Evolutionary conservation across 2,329 filamentous ascomycete genomes (phyloP).

Genomic region (Didymella segeticola): DNA sequence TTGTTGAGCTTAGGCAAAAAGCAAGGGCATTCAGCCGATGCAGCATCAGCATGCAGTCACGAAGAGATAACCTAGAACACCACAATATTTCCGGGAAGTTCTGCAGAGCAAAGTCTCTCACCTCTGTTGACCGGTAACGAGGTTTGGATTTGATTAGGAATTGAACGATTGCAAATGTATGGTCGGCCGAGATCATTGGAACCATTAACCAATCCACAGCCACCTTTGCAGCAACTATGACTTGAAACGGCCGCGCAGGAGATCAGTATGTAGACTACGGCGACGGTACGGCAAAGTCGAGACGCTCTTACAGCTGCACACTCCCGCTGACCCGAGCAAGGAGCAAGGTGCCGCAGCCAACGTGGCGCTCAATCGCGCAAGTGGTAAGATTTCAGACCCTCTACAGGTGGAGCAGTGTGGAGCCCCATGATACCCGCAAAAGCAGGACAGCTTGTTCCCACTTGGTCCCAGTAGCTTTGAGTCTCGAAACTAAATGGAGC

Average conservation of each 20-base stretch:
- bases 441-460: slow-evolving; percentile 15
- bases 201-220: not conserved
- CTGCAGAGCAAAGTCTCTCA: not conserved
- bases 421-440: slow-evolving; percentile 19
- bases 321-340: slow-evolving; percentile 34
- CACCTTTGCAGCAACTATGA: not conserved
- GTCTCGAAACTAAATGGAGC: slow-evolving; percentile 5
- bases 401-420: slow-evolving; percentile 11
- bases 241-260: slow-evolving; percentile 8
- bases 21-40: slow-evolving; percentile 11
- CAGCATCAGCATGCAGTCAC: slow-evolving; percentile 1
- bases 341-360: slow-evolving; percentile 20
- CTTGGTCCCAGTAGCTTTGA: slow-evolving; percentile 6
- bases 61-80: not conserved
- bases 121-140: not conserved
- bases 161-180: not conserved
- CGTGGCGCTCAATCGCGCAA: slow-evolving; percentile 23
- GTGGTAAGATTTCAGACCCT: slow-evolving; percentile 22
- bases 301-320: slow-evolving; percentile 19
- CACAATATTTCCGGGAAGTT: not conserved
- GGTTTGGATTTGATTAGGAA: not conserved
- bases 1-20: slow-evolving; percentile 6
- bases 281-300: slow-evolving; percentile 22
- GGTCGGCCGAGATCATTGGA: not conserved
- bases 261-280: slow-evolving; percentile 10